Evolutionary conservation across 352 stramenopile species (phyloP).

Genomic region (Phytopythium cucurbitacearum): DNA sequence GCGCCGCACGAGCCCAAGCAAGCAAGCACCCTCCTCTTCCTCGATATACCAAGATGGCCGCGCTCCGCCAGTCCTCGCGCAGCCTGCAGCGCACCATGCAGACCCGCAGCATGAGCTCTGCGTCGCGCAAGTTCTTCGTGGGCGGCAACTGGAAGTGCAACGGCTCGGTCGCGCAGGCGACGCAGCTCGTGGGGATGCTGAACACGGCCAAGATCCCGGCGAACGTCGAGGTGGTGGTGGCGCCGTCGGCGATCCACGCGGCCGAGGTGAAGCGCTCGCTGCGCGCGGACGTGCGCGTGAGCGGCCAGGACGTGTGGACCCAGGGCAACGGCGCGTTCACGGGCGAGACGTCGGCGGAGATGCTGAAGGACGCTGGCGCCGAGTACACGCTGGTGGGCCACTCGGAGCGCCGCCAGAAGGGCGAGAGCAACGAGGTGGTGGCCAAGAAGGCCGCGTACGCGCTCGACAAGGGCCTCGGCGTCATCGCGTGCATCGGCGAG

Average conservation of each 20-base stretch:
- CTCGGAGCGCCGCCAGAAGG: conserved; percentile 92
- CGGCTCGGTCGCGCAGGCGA: conserved; percentile 59
- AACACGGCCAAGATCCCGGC: conserved; percentile 80
- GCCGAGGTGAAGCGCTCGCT: conserved; percentile 55
- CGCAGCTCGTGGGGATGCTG: conserved; percentile 72
- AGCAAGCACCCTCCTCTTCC: conserved; percentile 1
- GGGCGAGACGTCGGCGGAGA: conserved; percentile 96
- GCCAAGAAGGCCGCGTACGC: conserved; percentile 94
- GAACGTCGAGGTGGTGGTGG: conserved; percentile 95
- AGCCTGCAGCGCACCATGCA: conserved; percentile 30
- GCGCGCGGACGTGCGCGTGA: conserved; percentile 67
- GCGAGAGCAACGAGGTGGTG: conserved; percentile 90
- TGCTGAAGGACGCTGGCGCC: conserved; percentile 94
- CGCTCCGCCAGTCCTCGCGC: conserved; percentile 26
- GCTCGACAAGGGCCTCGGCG: conserved; percentile 90
- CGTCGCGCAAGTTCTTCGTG: conserved; percentile 96
- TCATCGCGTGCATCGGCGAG: conserved; percentile 97
- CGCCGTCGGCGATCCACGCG: conserved; percentile 92
- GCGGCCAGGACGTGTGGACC: conserved; percentile 94
- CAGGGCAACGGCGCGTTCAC: conserved; percentile 95
- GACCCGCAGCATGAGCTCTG: conserved; percentile 58
- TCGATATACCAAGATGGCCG: conserved; percentile 24
- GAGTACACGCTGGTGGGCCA: conserved; percentile 96
- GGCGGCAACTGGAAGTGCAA: conserved; percentile 99
- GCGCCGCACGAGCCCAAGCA: conserved; percentile 12